These are phyloP conservation scores for Zygotorulaspora danielsina DNA, from an alignment of 805 yeast species.

Conservation along the genomic window DNA sequence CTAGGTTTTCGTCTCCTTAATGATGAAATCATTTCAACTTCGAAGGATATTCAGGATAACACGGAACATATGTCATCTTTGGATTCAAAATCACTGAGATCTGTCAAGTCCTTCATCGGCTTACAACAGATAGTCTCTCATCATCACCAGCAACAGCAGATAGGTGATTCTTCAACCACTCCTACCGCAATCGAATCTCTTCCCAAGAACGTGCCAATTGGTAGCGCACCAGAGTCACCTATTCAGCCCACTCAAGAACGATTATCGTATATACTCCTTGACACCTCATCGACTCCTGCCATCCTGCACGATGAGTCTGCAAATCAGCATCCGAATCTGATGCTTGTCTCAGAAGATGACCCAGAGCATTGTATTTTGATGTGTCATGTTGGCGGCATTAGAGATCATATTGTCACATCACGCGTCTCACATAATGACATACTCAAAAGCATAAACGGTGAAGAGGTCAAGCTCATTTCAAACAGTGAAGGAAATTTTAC, in stretches of 20 bases:
- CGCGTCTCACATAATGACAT: conserved; percentile 8
- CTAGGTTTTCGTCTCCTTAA: conserved; percentile 29
- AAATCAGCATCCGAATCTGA: conserved; percentile 25
- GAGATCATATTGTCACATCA: conserved; percentile 27
- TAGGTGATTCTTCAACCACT: not conserved
- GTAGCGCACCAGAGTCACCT: not conserved
- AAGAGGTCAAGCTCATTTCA: not conserved
- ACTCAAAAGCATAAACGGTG: not conserved
- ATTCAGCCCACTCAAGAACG: conserved; percentile 6
- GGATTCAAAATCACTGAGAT: conserved; percentile 12
- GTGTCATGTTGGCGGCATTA: conserved; percentile 35
- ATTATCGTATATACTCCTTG: conserved; percentile 4
- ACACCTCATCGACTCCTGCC: conserved; percentile 2
- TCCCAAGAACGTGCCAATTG: not conserved
- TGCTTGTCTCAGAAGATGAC: conserved; percentile 14
- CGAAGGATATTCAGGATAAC: conserved; percentile 25
- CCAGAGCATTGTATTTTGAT: conserved; percentile 19
- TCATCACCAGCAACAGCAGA: conserved; percentile 3
- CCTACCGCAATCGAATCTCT: not conserved
- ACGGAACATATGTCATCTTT: conserved; percentile 11
- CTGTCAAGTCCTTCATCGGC: conserved; percentile 25
- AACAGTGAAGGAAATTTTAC: not conserved
- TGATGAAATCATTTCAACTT: conserved; percentile 26
- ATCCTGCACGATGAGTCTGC: conserved; percentile 7
- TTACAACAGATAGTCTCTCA: conserved; percentile 10